Evolutionary conservation across 768 basidiomycete species (phyloP), one percentile per base, ranked within the genome.

Genomic region (Steccherinum ochraceum): DNA sequence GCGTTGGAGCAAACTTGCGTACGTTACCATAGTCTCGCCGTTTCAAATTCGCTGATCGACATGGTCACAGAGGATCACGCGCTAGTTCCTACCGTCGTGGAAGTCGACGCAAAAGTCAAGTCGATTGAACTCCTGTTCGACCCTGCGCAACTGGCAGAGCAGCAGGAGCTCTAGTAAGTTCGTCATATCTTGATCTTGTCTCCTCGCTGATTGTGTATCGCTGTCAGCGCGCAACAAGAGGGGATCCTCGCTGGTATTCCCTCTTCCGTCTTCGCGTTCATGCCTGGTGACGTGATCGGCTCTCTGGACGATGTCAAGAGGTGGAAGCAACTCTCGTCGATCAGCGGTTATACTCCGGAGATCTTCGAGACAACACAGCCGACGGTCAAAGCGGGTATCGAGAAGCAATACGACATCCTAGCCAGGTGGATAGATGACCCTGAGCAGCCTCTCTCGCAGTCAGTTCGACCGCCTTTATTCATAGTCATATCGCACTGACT

Each of bases 1-100:
- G 65, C 45, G 75, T 76, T 26, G 72, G 74, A 3, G 50, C 47
- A 41, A 55, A 55, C 30, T 24, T 55, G 16, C 53, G 52, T 52
- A 49, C 4, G 52, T 43, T 1, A 10, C 12, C 12, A 24, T 7
- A 35, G 7, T 16, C 30, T n/a, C n/a, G n/a, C n/a, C n/a, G n/a
- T n/a, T n/a, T n/a, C n/a, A n/a, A n/a, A n/a, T n/a, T n/a, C n/a
- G n/a, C n/a, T n/a, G n/a, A n/a, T n/a, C n/a, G n/a, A 25, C 18
- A 16, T 7, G 7, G 16, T 13, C 35, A 2, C 44, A 54, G 53
- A 50, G 53, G 53, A 50, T 45, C 49, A 54, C 24, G 19, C 47
- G 18, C 48, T 48, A 13, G 45, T 48, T 2, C 12, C 35, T 16
- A 50, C 53, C 11, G 42, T 54, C 23, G 49, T 27, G 18, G 49